Evolutionary conservation across 2,329 filamentous ascomycete species (phyloP), one percentile per base, ranked within the genome.

Genomic region (Fusarium floridanum): DNA sequence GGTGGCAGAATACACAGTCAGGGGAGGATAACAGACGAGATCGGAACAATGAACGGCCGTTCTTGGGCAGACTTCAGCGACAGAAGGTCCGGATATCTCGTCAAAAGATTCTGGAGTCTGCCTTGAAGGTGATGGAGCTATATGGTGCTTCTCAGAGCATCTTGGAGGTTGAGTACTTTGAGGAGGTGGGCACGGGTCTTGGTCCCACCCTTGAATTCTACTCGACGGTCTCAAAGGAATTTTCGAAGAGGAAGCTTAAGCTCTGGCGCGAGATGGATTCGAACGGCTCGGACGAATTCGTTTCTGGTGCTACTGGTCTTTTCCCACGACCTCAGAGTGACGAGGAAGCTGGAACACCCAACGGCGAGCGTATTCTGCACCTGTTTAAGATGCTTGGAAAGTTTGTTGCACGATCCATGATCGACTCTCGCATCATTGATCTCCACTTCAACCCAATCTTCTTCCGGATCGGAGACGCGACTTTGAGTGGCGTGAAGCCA

Each of bases 51-150:
- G 95, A 98, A 72, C 90, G 95, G 14, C 95, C 95, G 2, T 98
- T 97, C 88, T 86, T 98, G 4, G 97, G 97, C 16, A 91, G 96
- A 48, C 88, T 98, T 2, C 97, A 98, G 82, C 92, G 97, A 66
- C 97, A 99, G 80, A 99, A 99, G 83, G 96, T 99, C n/a, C 93
- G 97, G 53, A 98, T 99, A 70, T 98, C 96, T 6, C 91, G 97
- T 50, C 91, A 91, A n/a, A 95, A 97, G 78, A 98, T 99, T 55
- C 88, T 99, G 9, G 97, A 99, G 81, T 98, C 97, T 16, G 97
- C 97, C 0, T 88, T 98, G 82, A 99, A 99, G 83, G 97, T 99
- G 34, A 98, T 99, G 96, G 96, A 99, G 78, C 89, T 98, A 4
- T 99, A 99, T 79, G 97, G 97, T 1, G 94, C 94, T n/a, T 97